phyloP scores from a whole-genome alignment of 2,329 filamentous ascomycete genomes.

The Pseudogymnoascus sp. region DNA sequence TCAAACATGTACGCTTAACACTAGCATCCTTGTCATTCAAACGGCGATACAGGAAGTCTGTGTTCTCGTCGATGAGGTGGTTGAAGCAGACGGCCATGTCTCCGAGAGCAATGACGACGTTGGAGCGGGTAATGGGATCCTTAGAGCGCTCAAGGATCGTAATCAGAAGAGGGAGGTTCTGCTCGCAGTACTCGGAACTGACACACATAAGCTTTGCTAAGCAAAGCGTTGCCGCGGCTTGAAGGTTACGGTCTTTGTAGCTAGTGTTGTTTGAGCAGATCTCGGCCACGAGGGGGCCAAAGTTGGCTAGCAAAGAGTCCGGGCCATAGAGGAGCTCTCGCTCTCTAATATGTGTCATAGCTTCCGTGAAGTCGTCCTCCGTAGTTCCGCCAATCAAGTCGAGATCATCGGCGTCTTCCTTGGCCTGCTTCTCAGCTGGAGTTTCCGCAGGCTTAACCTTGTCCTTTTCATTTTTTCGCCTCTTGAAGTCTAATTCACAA shows the following conservation, averaged over 20 bases:
- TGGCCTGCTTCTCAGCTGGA: constrained; percentile 43
- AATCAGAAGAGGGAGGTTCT: constrained; percentile 84
- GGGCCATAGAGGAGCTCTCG: constrained; percentile 76
- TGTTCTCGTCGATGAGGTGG: constrained; percentile 97
- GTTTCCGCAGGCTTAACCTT: constrained; percentile 45
- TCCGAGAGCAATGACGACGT: constrained; percentile 91
- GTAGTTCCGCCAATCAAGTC: constrained; percentile 96
- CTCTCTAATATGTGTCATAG: constrained; percentile 76
- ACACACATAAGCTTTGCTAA: constrained; percentile 99
- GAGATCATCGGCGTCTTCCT: constrained; percentile 74
- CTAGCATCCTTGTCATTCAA: constrained; percentile 81
- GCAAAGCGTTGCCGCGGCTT: constrained; percentile 87
- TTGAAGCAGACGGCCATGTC: constrained; percentile 99
- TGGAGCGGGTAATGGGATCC: constrained; percentile 86
- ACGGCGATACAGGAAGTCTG: constrained; percentile 90
- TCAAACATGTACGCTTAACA: constrained; percentile 94
- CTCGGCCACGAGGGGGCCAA: constrained; percentile 84
- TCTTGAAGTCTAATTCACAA: constrained; percentile 97
- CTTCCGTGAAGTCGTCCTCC: constrained; percentile 86
- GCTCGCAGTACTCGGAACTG: constrained; percentile 90
- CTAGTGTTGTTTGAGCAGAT: constrained; percentile 91
- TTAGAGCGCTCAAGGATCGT: constrained; percentile 94
- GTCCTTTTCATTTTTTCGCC: constrained; percentile 83
- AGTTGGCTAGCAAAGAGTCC: constrained; percentile 76
- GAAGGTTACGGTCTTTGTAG: constrained; percentile 81